These are phyloP conservation scores for Pseudogymnoascus pannorum DNA, from an alignment of 2,329 filamentous ascomycete genomes.

Conservation along the genomic window DNA sequence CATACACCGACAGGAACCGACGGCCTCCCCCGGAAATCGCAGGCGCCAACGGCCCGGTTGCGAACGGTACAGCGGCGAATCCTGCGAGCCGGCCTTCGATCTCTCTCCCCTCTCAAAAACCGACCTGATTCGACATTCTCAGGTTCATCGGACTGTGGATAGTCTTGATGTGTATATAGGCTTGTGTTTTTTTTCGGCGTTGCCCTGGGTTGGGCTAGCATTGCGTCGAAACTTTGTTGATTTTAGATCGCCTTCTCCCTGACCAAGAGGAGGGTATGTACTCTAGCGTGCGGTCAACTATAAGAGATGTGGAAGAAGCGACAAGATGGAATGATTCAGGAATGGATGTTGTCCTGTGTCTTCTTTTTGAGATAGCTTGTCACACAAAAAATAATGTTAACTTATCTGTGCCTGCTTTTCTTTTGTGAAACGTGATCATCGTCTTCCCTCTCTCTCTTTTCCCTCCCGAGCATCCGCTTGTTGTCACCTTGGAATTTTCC, in stretches of 20 bases:
- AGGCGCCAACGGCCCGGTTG: constrained; percentile 14
- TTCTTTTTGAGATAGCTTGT: constrained; percentile 6
- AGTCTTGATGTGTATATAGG: constrained; percentile 6
- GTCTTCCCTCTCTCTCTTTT: constrained; percentile 8
- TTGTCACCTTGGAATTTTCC: constrained; percentile 22
- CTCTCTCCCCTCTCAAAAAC: constrained; percentile 9
- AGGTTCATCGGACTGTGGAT: not conserved
- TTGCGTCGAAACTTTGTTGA: constrained; percentile 19
- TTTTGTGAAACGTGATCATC: constrained; percentile 2
- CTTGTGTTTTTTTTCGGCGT: constrained; percentile 21
- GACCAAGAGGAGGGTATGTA: constrained; percentile 10
- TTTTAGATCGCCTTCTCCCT: constrained; percentile 10
- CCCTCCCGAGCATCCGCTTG: constrained; percentile 27
- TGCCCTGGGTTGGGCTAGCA: constrained; percentile 24
- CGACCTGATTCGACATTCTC: constrained; percentile 8
- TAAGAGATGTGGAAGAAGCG: constrained; percentile 8
- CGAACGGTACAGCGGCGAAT: constrained; percentile 14
- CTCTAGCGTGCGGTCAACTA: constrained; percentile 3
- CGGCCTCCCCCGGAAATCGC: constrained; percentile 21
- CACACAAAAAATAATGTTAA: constrained; percentile 8
- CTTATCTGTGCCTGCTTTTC: constrained; percentile 10
- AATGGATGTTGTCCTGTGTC: not conserved
- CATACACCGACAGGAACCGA: constrained; percentile 14
- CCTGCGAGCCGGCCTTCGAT: constrained; percentile 12
- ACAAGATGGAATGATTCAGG: constrained; percentile 7